A percentile compares a stretch with the other conserved stretches of the same genome.
These are phyloP conservation scores for Monosporascus sp. DNA, from an alignment of 2,329 filamentous ascomycete genomes.

Conservation along the genomic window DNA sequence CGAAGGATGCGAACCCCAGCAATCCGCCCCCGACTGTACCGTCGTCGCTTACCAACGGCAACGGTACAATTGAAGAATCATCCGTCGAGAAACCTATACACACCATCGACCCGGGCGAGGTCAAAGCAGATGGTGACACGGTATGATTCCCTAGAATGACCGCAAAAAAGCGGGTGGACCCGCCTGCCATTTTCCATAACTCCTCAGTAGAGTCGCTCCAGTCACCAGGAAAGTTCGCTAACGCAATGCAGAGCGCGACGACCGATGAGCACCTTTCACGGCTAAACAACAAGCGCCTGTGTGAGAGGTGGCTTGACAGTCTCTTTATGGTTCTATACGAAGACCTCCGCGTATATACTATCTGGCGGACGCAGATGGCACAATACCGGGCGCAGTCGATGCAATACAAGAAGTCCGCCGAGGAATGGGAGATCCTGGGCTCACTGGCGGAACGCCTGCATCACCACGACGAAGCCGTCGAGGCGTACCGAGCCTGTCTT, in stretches of 20 bases:
- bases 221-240: conserved; percentile 8
- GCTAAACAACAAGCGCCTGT: conserved; percentile 94
- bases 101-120: conserved; percentile 69
- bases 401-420: conserved; percentile 92
- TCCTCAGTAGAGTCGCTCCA: no score
- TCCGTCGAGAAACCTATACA: conserved; percentile 73
- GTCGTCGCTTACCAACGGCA: conserved; percentile 33
- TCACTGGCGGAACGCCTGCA: conserved; percentile 89
- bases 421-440: conserved; percentile 97
- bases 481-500: conserved; percentile 87
- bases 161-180: no score
- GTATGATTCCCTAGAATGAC: conserved; percentile 4
- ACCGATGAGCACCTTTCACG: conserved; percentile 74
- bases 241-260: conserved; percentile 47
- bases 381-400: conserved; percentile 91
- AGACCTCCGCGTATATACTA: conserved; percentile 95
- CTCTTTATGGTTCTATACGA: conserved; percentile 99
- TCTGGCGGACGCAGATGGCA: conserved; percentile 97
- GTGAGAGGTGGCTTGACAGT: conserved; percentile 96
- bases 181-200: no score
- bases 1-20: conserved; percentile 21
- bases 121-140: conserved; percentile 58
- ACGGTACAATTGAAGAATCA: conserved; percentile 21
- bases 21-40: no score
- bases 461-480: conserved; percentile 83